Evolutionary conservation across 495 filamentous ascomycete species (phyloP).

Genomic region (Aspergillus olivimuriae): DNA sequence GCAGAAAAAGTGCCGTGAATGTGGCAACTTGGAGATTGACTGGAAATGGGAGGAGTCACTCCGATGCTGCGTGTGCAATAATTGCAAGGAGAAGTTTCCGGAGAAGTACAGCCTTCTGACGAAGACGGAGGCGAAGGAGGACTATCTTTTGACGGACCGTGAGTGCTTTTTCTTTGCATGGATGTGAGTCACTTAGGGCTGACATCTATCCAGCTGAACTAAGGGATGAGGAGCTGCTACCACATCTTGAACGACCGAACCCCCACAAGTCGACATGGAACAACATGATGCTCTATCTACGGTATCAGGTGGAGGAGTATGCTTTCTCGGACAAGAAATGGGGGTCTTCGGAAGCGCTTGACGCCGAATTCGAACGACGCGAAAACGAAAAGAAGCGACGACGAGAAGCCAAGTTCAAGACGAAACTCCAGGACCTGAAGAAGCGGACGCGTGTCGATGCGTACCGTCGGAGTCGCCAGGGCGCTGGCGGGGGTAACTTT

Average conservation of each 20-base stretch:
- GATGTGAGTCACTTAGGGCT: background rate
- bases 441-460: constrained; percentile 89
- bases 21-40: constrained; percentile 78
- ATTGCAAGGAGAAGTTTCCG: constrained; percentile 79
- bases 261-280: constrained; percentile 95
- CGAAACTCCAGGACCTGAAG: constrained; percentile 82
- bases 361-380: constrained; percentile 81
- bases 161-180: constrained; percentile 25
- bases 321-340: constrained; percentile 77
- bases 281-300: constrained; percentile 95
- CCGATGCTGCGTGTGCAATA: constrained; percentile 59
- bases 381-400: constrained; percentile 76
- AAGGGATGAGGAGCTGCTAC: constrained; percentile 75
- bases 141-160: constrained; percentile 94
- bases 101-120: constrained; percentile 92
- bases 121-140: constrained; percentile 92
- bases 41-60: constrained; percentile 89
- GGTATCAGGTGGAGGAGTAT: constrained; percentile 91
- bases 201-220: constrained; percentile 58
- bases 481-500: constrained; percentile 56
- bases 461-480: constrained; percentile 60
- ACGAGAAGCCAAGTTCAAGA: constrained; percentile 88
- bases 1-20: constrained; percentile 76
- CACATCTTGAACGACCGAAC: constrained; percentile 83
- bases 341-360: constrained; percentile 77